These are phyloP conservation scores for Xylariales sp. DNA, from an alignment of 2,329 filamentous ascomycete species.

Conservation along the genomic window DNA sequence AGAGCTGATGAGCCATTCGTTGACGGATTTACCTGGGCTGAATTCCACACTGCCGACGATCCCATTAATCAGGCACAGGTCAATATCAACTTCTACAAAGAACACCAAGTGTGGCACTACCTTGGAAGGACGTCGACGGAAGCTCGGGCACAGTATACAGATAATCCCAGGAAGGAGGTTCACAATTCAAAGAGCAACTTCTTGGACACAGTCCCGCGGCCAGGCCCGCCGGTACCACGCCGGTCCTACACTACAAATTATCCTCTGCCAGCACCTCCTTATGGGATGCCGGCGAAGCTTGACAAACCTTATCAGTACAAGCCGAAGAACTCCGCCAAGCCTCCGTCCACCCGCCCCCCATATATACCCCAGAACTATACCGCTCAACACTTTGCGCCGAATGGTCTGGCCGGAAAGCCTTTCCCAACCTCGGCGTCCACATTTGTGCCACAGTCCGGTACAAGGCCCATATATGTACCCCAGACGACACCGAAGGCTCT, in stretches of 20 bases:
- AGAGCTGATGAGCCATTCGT: slow-evolving; percentile 62
- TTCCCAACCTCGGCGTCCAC: slow-evolving; percentile 10
- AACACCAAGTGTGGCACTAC: slow-evolving; percentile 83
- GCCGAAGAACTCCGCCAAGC: slow-evolving; percentile 23
- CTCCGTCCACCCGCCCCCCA: slow-evolving; percentile 17
- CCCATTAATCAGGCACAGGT: slow-evolving; percentile 55
- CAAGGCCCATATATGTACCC: slow-evolving; percentile 8
- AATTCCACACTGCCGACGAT: slow-evolving; percentile 65
- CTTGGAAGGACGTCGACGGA: slow-evolving; percentile 83
- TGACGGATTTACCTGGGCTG: slow-evolving; percentile 69
- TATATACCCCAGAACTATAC: slow-evolving; percentile 21
- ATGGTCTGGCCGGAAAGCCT: slow-evolving; percentile 12
- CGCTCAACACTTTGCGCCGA: slow-evolving; percentile 31
- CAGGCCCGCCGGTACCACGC: slow-evolving; percentile 23
- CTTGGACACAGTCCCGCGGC: slow-evolving; percentile 62
- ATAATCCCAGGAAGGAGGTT: slow-evolving; percentile 56
- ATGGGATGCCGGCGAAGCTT: slow-evolving; percentile 17
- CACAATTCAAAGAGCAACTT: slow-evolving; percentile 69
- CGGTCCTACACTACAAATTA: slow-evolving; percentile 24
- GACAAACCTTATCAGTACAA: slow-evolving; percentile 32
- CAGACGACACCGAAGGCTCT: slow-evolving; percentile 6
- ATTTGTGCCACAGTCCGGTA: slow-evolving; percentile 3
- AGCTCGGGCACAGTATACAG: slow-evolving; percentile 84
- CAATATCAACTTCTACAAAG: slow-evolving; percentile 67
- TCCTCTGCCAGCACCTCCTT: slow-evolving; percentile 11